phyloP scores from a whole-genome alignment of 805 yeast genomes.

The Wickerhamomyces strasburgensis region DNA sequence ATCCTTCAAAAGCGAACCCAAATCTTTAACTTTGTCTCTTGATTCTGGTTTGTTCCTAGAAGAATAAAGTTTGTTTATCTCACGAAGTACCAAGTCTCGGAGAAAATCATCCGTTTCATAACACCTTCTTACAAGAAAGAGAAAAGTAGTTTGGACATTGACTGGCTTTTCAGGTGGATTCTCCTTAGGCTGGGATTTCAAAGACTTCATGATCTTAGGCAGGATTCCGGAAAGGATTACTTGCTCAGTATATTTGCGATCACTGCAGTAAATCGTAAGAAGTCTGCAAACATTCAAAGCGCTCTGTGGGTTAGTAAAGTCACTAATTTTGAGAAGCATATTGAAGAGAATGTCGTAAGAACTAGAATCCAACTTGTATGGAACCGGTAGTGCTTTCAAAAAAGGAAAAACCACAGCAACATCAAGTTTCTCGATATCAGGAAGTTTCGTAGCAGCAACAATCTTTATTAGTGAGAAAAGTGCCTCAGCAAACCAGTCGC shows the following conservation, averaged over 20 bases:
- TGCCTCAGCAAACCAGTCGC: slow-evolving; percentile 56
- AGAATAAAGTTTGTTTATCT: slow-evolving; percentile 41
- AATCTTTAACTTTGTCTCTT: slow-evolving; percentile 36
- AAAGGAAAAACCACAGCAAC: slow-evolving; percentile 18
- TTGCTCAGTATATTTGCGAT: slow-evolving; percentile 33
- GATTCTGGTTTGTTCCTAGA: slow-evolving; percentile 26
- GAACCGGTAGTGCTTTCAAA: slow-evolving; percentile 16
- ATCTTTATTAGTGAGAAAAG: slow-evolving; percentile 52
- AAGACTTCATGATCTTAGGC: slow-evolving; percentile 39
- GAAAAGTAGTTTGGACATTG: slow-evolving; percentile 42
- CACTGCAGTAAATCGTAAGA: slow-evolving; percentile 47
- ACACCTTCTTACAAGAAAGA: slow-evolving; percentile 59
- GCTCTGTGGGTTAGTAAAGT: slow-evolving; percentile 37
- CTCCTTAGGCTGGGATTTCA: slow-evolving; percentile 24
- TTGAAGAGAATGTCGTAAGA: slow-evolving; percentile 36
- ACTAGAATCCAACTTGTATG: slow-evolving; percentile 21
- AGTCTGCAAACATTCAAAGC: slow-evolving; percentile 54
- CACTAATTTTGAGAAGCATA: slow-evolving; percentile 35
- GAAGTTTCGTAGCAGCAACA: slow-evolving; percentile 47
- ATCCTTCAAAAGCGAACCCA: slow-evolving; percentile 44
- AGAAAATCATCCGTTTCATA: slow-evolving; percentile 57
- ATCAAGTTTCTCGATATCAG: slow-evolving; percentile 34
- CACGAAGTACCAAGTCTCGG: slow-evolving; percentile 43
- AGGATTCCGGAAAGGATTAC: slow-evolving; percentile 47
- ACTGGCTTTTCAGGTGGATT: slow-evolving; percentile 34